phyloP scores from a whole-genome alignment of 1,284 basidiomycete species.

The Trichosporon sp. region DNA sequence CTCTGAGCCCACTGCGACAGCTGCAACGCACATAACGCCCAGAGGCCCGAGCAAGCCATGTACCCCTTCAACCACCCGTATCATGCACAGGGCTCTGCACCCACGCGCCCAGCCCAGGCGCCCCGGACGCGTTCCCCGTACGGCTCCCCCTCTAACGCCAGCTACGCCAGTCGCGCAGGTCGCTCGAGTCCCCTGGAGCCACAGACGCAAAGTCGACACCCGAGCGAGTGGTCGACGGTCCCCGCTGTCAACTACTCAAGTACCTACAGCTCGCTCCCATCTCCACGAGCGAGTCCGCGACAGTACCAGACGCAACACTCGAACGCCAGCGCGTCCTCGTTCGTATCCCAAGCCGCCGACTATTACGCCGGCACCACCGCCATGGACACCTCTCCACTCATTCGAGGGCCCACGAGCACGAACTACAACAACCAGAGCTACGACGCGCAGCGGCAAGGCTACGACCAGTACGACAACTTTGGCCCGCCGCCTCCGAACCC shows the following conservation, averaged over 20 bases:
- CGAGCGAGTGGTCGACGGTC: background rate
- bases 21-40: background rate
- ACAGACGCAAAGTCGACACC: background rate
- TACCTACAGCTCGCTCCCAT: background rate
- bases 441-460: conserved; percentile 4
- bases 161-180: background rate
- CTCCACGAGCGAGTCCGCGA: background rate
- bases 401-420: background rate
- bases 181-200: background rate
- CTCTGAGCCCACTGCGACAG: background rate
- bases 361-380: background rate
- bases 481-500: conserved; percentile 8
- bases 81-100: conserved; percentile 1
- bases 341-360: background rate
- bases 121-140: background rate
- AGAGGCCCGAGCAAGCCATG: background rate
- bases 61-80: background rate
- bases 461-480: background rate
- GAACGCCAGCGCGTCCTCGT: background rate
- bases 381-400: conserved; percentile 2
- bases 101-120: background rate
- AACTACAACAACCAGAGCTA: background rate
- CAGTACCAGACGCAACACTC: background rate
- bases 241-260: background rate
- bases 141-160: background rate